Percentiles rank a stretch among this genome's conserved stretches.
These are phyloP conservation scores for Populus simonii DNA, from an alignment of 345 rosid genomes.

Conservation along the genomic window DNA sequence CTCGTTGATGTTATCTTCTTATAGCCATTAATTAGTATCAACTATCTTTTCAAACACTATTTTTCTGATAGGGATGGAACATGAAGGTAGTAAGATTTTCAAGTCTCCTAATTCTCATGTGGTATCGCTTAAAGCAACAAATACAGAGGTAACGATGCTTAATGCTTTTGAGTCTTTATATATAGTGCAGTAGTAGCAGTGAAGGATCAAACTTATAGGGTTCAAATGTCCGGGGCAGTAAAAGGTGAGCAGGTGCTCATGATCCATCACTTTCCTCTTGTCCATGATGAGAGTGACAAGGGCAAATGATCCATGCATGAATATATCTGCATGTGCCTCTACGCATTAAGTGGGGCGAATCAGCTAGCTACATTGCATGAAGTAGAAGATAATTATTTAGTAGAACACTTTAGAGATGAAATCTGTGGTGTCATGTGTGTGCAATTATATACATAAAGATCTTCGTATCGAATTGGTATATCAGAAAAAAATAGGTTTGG, in stretches of 20 bases:
- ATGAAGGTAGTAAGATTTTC: conserved; percentile 28
- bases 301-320: background rate
- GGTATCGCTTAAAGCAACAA: conserved; percentile 22
- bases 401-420: background rate
- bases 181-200: too few species aligned
- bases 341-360: background rate
- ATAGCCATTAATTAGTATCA: background rate
- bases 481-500: background rate
- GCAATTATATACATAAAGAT: too few species aligned
- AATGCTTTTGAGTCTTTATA: background rate
- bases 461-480: too few species aligned
- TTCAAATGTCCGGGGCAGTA: background rate
- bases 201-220: too few species aligned
- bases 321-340: background rate
- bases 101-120: conserved; percentile 14
- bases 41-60: background rate
- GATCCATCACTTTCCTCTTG: background rate
- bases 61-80: conserved; percentile 23
- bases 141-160: conserved; percentile 19
- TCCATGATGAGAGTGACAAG: background rate
- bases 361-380: background rate
- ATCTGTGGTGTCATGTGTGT: background rate
- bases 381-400: background rate
- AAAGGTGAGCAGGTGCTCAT: background rate
- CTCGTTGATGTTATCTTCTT: background rate